Base-by-base conservation (phyloP, 257 asterid species). In the Petunia axillaris region DNA sequence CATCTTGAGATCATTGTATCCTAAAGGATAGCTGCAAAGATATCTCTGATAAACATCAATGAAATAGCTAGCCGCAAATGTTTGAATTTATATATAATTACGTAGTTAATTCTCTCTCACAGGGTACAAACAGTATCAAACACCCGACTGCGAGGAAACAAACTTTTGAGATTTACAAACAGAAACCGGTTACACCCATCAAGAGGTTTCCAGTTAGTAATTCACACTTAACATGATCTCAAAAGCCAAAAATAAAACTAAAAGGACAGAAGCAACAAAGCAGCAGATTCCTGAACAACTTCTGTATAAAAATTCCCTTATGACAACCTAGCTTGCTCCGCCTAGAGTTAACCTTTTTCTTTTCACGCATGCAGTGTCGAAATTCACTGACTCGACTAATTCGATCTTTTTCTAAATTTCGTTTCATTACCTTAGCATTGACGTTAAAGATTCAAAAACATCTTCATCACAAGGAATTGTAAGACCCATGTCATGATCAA, bases 401-500 rank as follows among this genome's bases (percentile, higher is more conserved):
- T 65, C 25, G 25, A 25, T 59, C 16, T 58, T 13, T 58, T 58
- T 58, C n/a, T 57, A 11, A 11, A 2, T 58, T 52, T n/a, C 4
- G 1, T 14, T 1, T 11, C n/a, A 16, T 73, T 81, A 87, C 71
- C 85, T 82, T 16, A 86, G 73, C 81, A 83, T 71, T 36, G 93
- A 89, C 0, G 82, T 81, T 7, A 87, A 83, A 70, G 90, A 87
- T 81, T 86, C 64, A 15, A 90, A 90, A 80, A 82, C 71, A 2
- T 83, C 75, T 82, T 90, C 87, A 0, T 89, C 87, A 40, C 94
- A 90, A 7, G 92, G 94, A 79, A 90, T 68, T 1, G 88, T 89
- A 58, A 90, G 88, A 0, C 92, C 94, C 92, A 84, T 89, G 11
- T 86, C 88, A 5, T 90, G 89, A 86, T 87, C 92, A 1, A 90